Evolutionary conservation across 345 rosid genomes (phyloP).

Genomic region (Durio zibethinus): DNA sequence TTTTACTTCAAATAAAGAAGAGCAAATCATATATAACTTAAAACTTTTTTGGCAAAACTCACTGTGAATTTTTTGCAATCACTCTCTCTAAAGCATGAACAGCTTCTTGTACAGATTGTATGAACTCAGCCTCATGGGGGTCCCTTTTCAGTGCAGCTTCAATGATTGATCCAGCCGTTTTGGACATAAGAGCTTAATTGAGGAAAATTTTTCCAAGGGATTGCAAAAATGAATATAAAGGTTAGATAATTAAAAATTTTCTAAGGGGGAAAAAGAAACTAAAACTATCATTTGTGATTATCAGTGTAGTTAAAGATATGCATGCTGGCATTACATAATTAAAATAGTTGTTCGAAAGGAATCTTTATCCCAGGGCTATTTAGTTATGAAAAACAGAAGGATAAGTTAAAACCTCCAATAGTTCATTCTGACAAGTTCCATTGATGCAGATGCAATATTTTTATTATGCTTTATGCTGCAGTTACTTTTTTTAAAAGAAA

Average conservation of each 20-base stretch:
- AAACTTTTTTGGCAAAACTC: slow-evolving; percentile 38
- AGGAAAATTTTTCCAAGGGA: slow-evolving; percentile 21
- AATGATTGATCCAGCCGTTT: slow-evolving; percentile 96
- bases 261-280: neutral
- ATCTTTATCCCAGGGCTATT: neutral
- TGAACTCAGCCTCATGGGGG: slow-evolving; percentile 91
- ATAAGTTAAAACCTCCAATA: neutral
- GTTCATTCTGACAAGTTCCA: slow-evolving; percentile 3
- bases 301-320: neutral
- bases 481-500: neutral
- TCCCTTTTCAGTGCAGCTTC: slow-evolving; percentile 89
- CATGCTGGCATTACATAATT: neutral
- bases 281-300: slow-evolving; percentile 9
- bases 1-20: slow-evolving; percentile 20
- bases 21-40: slow-evolving; percentile 25
- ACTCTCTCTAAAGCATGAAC: slow-evolving; percentile 99
- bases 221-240: slow-evolving; percentile 13
- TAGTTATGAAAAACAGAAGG: neutral
- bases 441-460: neutral
- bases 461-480: neutral
- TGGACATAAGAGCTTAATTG: slow-evolving; percentile 94
- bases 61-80: slow-evolving; percentile 93
- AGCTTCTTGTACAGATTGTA: slow-evolving; percentile 91
- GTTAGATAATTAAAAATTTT: slow-evolving; percentile 1
- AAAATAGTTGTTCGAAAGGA: neutral